Conservation (phyloP, 2,329 filamentous ascomycete genomes). For the Didymella segeticola region DNA sequence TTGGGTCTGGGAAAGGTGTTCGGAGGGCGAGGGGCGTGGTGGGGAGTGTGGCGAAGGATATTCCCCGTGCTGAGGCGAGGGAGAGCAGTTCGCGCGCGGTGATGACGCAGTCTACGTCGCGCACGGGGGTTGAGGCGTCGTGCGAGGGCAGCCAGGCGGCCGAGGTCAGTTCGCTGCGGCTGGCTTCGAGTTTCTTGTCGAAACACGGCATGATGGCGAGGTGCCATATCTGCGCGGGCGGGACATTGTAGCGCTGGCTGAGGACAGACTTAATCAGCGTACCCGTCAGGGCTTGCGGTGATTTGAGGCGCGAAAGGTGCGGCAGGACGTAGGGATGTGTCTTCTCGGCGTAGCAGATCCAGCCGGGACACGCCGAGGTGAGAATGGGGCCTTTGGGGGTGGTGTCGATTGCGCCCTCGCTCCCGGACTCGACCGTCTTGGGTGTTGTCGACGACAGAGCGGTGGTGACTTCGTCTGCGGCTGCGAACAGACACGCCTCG, state of each 20-base stretch:
- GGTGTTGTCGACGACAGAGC: constrained; percentile 40
- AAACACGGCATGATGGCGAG: constrained; percentile 98
- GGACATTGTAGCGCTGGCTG: constrained; percentile 72
- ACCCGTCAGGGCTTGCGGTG: constrained; percentile 89
- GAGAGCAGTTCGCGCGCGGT: constrained; percentile 94
- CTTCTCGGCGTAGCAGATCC: constrained; percentile 99
- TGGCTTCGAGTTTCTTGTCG: constrained; percentile 98
- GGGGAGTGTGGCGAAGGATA: constrained; percentile 78
- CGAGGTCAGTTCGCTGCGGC: constrained; percentile 88
- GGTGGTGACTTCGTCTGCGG: constrained; percentile 55
- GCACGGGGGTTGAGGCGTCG: constrained; percentile 54
- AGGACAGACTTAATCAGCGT: constrained; percentile 88
- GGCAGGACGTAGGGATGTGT: constrained; percentile 93
- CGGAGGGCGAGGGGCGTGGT: constrained; percentile 60
- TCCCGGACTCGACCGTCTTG: constrained; percentile 32
- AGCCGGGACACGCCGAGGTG: constrained; percentile 91
- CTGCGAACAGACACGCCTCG: constrained; percentile 77
- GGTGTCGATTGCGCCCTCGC: constrained; percentile 50
- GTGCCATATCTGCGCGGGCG: constrained; percentile 88
- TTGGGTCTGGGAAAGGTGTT: constrained; percentile 74
- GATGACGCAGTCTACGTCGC: constrained; percentile 97
- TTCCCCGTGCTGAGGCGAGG: constrained; percentile 79
- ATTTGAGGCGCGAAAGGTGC: constrained; percentile 89
- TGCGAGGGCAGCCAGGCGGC: constrained; percentile 65
- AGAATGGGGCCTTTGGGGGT: constrained; percentile 70